Conservation (phyloP, 805 yeast species). For the Kazachstania africana region DNA sequence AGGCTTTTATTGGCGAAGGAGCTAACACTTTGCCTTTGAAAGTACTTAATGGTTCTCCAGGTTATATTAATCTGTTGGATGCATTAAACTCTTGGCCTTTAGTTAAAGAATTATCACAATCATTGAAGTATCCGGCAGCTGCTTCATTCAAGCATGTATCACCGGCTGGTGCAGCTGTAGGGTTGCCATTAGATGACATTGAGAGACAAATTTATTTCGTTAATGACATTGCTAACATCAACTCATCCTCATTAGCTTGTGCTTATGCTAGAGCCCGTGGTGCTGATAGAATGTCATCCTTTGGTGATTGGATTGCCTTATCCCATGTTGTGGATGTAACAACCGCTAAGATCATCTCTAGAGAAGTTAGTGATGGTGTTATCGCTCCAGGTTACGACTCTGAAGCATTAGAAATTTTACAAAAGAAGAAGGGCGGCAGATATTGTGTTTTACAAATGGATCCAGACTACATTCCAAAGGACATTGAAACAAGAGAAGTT, state of each 20-base stretch:
- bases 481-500: constrained; percentile 81
- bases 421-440: constrained; percentile 91
- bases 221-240: constrained; percentile 81
- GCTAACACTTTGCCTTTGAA: constrained; percentile 86
- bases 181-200: constrained; percentile 76
- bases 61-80: constrained; percentile 90
- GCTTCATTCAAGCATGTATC: constrained; percentile 98
- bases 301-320: constrained; percentile 95
- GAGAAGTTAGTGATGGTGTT: constrained; percentile 96
- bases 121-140: constrained; percentile 93
- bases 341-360: constrained; percentile 92
- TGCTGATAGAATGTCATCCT: constrained; percentile 98
- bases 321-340: constrained; percentile 92
- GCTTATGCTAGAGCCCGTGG: constrained; percentile 99
- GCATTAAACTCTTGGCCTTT: constrained; percentile 97
- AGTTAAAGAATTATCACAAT: constrained; percentile 89
- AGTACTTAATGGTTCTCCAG: constrained; percentile 91
- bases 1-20: constrained; percentile 76
- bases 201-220: constrained; percentile 95
- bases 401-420: constrained; percentile 79
- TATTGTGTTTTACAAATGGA: constrained; percentile 92
- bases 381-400: constrained; percentile 94
- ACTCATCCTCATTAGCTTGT: constrained; percentile 91
- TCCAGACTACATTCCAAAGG: constrained; percentile 78
- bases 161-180: constrained; percentile 98